These are phyloP conservation scores for Delitschia confertaspora DNA, from an alignment of 495 filamentous ascomycete genomes.

Conservation along the genomic window DNA sequence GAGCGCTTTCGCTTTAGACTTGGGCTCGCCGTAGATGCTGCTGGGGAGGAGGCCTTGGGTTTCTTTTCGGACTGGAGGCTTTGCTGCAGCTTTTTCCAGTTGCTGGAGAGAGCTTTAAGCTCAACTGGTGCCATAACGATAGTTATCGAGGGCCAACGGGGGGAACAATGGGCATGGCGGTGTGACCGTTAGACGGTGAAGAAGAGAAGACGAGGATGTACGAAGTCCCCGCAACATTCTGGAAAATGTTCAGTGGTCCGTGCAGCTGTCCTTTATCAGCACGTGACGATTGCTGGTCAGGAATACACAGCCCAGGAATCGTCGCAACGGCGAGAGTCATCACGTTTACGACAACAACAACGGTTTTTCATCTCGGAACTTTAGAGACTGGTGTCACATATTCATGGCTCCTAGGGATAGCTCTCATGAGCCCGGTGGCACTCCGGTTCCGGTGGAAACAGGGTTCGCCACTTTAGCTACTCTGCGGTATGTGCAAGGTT, in stretches of 20 bases:
- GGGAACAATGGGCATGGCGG: constrained; percentile 15
- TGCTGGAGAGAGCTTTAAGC: constrained; percentile 34
- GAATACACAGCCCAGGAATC: no score
- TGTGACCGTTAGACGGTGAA: no score
- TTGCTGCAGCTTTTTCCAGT: constrained; percentile 39
- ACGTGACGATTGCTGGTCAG: constrained; percentile 4
- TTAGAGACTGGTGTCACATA: not conserved
- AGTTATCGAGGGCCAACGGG: no score
- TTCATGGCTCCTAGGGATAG: constrained; percentile 29
- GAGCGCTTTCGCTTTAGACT: constrained; percentile 30
- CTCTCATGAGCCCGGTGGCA: constrained; percentile 43
- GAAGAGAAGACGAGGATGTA: no score
- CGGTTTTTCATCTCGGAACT: constrained; percentile 20
- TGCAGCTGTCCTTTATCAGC: not conserved
- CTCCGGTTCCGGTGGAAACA: constrained; percentile 59
- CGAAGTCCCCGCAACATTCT: no score
- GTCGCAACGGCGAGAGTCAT: no score
- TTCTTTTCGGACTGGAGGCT: constrained; percentile 20
- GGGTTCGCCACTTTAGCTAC: constrained; percentile 72
- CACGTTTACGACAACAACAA: constrained; percentile 26
- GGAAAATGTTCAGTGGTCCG: not conserved
- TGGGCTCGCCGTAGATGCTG: constrained; percentile 10
- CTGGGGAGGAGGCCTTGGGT: constrained; percentile 6
- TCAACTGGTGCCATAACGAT: constrained; percentile 27
- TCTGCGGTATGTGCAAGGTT: constrained; percentile 48